phyloP scores from a whole-genome alignment of 306 rosid genomes.

The Prunus persica region Prunus_persica_NCBIv2 NC_034016.1:1719001-1719500 shows the following conservation, averaged over 20 bases:
- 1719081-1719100: no score
- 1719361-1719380: not conserved
- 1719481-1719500: not conserved
- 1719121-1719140: not conserved
- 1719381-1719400: no score
- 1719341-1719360: not conserved
- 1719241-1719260: not conserved
- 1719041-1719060: no score
- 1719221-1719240: not conserved
- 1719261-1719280: not conserved
- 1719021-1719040: no score
- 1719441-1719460: not conserved
- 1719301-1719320: not conserved
- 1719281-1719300: not conserved
- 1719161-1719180: not conserved
- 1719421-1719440: no score
- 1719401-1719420: no score
- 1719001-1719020: no score
- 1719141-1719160: no score
- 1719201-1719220: not conserved
- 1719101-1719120: no score
- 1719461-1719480: slow-evolving; percentile 10
- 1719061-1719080: no score
- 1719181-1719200: no score
- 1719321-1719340: no score